Evolutionary conservation across 106 monocot genomes (phyloP).

Genomic region (Dioscorea dumetorum): DNA sequence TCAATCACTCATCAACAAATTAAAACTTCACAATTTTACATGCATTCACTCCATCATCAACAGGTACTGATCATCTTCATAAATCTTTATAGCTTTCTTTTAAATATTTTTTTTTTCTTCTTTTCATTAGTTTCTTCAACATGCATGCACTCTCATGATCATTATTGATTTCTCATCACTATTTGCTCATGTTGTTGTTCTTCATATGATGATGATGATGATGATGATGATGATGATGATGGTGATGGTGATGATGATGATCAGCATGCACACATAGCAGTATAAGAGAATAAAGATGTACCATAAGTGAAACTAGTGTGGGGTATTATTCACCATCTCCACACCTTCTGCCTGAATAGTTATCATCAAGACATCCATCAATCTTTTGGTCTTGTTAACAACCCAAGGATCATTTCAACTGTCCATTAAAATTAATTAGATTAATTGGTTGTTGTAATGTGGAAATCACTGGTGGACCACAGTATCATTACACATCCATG

Average conservation of each 20-base stretch:
- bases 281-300: too few relatives aligned
- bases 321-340: not conserved
- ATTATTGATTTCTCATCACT: too few relatives aligned
- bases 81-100: not conserved
- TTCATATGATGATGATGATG: too few relatives aligned
- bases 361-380: not conserved
- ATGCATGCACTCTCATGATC: not conserved
- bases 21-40: not conserved
- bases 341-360: not conserved
- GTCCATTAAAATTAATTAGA: not conserved
- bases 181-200: too few relatives aligned
- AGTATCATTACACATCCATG: not conserved
- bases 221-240: too few relatives aligned
- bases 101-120: not conserved
- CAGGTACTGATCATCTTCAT: not conserved
- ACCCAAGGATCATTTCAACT: not conserved
- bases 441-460: not conserved
- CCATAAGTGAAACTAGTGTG: not conserved
- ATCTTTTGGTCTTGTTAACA: not conserved
- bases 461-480: not conserved
- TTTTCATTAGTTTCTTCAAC: not conserved
- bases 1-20: constrained; percentile 29
- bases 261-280: too few relatives aligned
- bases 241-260: too few relatives aligned
- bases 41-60: too few relatives aligned